Evolutionary conservation across 2,329 filamentous ascomycete genomes (phyloP).

Genomic region (Phialophora tarda): DNA sequence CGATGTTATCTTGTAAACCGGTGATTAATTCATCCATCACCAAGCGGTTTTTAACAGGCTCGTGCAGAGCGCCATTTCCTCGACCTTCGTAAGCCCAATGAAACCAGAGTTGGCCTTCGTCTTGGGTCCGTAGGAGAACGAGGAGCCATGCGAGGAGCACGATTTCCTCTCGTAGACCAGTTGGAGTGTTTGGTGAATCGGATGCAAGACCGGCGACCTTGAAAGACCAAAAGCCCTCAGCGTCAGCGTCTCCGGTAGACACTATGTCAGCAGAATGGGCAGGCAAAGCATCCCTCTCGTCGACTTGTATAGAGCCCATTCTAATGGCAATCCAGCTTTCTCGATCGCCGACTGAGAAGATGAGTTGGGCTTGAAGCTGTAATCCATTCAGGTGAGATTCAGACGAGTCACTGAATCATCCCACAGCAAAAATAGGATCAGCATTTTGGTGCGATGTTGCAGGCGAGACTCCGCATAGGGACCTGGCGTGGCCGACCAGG

Average conservation of each 20-base stretch:
- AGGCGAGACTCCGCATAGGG: neutral
- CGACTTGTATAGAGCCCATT: constrained; percentile 15
- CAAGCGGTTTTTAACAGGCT: constrained; percentile 36
- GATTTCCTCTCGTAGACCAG: constrained; percentile 50
- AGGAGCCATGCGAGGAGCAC: constrained; percentile 55
- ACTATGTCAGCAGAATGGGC: neutral
- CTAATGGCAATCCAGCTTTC: neutral
- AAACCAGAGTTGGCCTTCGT: constrained; percentile 47
- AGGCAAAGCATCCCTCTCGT: neutral
- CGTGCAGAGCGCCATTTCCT: constrained; percentile 31
- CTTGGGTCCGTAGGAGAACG: constrained; percentile 51
- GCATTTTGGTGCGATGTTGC: neutral
- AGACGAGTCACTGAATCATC: neutral
- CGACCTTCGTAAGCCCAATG: constrained; percentile 48
- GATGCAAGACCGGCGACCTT: constrained; percentile 42
- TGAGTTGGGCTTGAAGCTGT: neutral
- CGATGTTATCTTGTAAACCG: constrained; percentile 44
- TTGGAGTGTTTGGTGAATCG: constrained; percentile 40
- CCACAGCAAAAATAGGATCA: neutral
- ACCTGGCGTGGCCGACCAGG: neutral
- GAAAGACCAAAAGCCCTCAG: constrained; percentile 38
- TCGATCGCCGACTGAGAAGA: neutral
- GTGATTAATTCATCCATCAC: constrained; percentile 45
- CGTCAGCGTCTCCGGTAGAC: constrained; percentile 3
- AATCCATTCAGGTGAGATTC: too few species aligned